These are phyloP conservation scores for Trichoderma asperelloides DNA, from an alignment of 495 filamentous ascomycete genomes.

Conservation along the genomic window DNA sequence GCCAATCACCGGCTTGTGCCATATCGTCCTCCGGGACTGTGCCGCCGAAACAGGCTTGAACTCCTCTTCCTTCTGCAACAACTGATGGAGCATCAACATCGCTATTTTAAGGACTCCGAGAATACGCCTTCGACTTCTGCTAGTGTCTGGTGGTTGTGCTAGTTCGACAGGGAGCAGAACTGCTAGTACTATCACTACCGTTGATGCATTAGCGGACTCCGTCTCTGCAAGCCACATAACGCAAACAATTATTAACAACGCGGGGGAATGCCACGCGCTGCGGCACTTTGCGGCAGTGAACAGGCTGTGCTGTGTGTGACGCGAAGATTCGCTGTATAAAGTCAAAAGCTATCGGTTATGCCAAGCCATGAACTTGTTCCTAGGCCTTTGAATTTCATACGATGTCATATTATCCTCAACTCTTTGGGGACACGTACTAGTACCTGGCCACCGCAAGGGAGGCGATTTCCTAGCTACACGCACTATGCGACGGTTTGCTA, in stretches of 20 bases:
- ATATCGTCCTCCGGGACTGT: neutral
- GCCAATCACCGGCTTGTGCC: neutral
- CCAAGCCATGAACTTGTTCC: no score
- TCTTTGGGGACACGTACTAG: no score
- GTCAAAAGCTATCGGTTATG: no score
- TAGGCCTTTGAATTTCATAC: no score
- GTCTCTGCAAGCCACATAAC: constrained; percentile 3
- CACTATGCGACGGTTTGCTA: no score
- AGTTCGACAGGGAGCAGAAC: no score
- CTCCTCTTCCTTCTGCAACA: neutral
- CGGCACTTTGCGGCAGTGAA: neutral
- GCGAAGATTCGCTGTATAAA: no score
- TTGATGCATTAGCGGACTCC: neutral
- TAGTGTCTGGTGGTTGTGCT: neutral
- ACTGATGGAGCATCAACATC: neutral
- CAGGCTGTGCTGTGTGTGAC: neutral
- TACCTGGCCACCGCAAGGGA: no score
- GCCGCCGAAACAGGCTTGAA: neutral
- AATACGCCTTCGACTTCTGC: neutral
- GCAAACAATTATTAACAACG: neutral
- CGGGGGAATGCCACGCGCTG: neutral
- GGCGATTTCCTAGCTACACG: no score
- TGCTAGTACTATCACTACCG: neutral
- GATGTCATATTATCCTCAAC: no score
- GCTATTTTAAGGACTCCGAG: neutral